A percentile compares a stretch with the other conserved stretches of the same genome.
These are phyloP conservation scores for Aspergillus steynii DNA, from an alignment of 495 filamentous ascomycete species.

Conservation along the genomic window DNA sequence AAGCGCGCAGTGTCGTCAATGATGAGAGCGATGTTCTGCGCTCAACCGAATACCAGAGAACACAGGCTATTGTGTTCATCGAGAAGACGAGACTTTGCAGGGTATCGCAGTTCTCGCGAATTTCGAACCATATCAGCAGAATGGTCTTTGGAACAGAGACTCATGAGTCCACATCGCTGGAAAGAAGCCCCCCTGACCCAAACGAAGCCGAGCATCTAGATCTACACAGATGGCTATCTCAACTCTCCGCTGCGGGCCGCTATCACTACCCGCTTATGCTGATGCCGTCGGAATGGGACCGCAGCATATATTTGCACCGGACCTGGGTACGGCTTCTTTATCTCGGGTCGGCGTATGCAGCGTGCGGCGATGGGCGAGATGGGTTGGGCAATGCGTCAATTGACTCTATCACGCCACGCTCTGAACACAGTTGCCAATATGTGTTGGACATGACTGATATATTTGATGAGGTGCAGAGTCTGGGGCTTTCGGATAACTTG, in stretches of 20 bases:
- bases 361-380: background rate
- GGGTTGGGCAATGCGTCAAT: background rate
- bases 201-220: background rate
- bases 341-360: constrained; percentile 1
- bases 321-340: constrained; percentile 11
- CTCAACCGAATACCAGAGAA: constrained; percentile 2
- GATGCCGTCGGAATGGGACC: constrained; percentile 1
- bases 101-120: background rate
- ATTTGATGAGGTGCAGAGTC: constrained; percentile 10
- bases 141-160: background rate
- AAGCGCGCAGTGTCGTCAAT: background rate
- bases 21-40: constrained; percentile 9
- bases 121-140: constrained; percentile 4
- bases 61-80: constrained; percentile 7
- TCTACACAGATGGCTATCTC: background rate
- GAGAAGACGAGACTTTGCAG: constrained; percentile 15
- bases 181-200: background rate
- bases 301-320: constrained; percentile 10
- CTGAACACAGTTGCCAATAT: background rate
- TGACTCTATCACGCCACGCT: background rate
- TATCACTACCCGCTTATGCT: background rate
- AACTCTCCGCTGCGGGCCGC: background rate
- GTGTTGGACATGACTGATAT: constrained; percentile 2
- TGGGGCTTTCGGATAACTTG: constrained; percentile 1
- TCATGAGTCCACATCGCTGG: background rate